Evolutionary conservation across 306 rosid genomes (phyloP).

Genomic region (Cucurbita ficifolia): DNA sequence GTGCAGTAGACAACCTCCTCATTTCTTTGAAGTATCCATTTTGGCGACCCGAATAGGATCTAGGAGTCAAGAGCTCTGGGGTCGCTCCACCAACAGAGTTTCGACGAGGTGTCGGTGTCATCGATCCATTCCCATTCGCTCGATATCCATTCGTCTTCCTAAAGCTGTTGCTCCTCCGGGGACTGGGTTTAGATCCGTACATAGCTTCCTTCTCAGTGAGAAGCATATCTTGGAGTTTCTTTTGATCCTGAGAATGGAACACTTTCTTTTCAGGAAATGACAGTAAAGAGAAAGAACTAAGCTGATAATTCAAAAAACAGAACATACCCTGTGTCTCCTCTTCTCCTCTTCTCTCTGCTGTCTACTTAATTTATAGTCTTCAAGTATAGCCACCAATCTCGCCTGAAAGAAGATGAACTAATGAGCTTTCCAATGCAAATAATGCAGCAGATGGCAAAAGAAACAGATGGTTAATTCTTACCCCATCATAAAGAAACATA

Average conservation of each 20-base stretch:
- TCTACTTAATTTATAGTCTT: constrained; percentile 81
- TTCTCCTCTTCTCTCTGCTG: constrained; percentile 78
- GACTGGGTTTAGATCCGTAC: constrained; percentile 91
- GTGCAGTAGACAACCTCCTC: constrained; percentile 75
- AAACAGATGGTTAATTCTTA: constrained; percentile 20
- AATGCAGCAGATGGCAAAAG: background rate
- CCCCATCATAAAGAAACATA: constrained; percentile 82
- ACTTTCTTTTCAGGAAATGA: background rate
- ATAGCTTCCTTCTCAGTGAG: constrained; percentile 82
- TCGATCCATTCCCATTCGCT: constrained; percentile 64
- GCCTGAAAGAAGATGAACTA: constrained; percentile 29
- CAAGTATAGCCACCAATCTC: constrained; percentile 65
- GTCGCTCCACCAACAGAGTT: constrained; percentile 60
- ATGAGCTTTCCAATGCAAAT: constrained; percentile 1
- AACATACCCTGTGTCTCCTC: constrained; percentile 32
- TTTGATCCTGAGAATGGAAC: constrained; percentile 51
- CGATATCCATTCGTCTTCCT: constrained; percentile 62
- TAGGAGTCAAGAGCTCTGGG: constrained; percentile 68
- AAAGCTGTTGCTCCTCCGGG: constrained; percentile 70
- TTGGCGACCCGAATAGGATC: constrained; percentile 82
- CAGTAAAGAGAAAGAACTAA: background rate
- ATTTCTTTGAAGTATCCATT: constrained; percentile 77
- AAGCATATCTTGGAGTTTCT: constrained; percentile 88
- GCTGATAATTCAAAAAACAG: background rate
- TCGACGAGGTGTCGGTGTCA: constrained; percentile 87